Conservation (phyloP, 345 rosid genomes). For the Bretschneidera sinensis region DNA sequence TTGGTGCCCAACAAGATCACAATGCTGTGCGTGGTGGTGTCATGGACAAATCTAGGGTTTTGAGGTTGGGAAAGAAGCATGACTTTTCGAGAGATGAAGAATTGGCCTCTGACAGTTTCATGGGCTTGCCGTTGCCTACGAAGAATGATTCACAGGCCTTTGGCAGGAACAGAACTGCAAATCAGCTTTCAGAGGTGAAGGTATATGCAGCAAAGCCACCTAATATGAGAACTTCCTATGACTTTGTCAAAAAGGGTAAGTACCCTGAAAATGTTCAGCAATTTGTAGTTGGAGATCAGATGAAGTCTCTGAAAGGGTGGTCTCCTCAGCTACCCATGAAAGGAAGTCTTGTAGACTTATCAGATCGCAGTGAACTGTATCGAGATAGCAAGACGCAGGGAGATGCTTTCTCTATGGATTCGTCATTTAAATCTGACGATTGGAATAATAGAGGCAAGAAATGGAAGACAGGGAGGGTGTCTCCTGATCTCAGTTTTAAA, state of each 20-base stretch:
- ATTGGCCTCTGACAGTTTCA: constrained; percentile 34
- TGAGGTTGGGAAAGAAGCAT: constrained; percentile 53
- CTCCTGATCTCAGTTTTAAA: constrained; percentile 48
- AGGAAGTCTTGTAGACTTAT: constrained; percentile 49
- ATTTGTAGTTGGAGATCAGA: constrained; percentile 46
- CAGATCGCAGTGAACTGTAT: constrained; percentile 36
- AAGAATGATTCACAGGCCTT: constrained; percentile 42
- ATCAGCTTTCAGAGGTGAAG: constrained; percentile 31
- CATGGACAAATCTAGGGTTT: constrained; percentile 38
- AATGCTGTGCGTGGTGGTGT: constrained; percentile 25
- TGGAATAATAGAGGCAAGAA: constrained; percentile 62
- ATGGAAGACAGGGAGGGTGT: constrained; percentile 49
- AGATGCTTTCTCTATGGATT: constrained; percentile 43
- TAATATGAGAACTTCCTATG: constrained; percentile 27
- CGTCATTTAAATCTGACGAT: constrained; percentile 48
- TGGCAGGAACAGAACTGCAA: constrained; percentile 35
- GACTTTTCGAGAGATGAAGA: constrained; percentile 39
- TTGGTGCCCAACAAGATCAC: constrained; percentile 43
- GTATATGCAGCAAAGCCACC: constrained; percentile 26
- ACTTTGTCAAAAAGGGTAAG: constrained; percentile 35
- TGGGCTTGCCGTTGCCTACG: constrained; percentile 52
- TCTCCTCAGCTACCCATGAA: constrained; percentile 25
- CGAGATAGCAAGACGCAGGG: constrained; percentile 45
- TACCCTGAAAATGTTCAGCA: constrained; percentile 39
- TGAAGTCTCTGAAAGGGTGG: constrained; percentile 48